These are phyloP conservation scores for Botrytis aclada DNA, from an alignment of 2,329 filamentous ascomycete species.

Conservation along the genomic window DNA sequence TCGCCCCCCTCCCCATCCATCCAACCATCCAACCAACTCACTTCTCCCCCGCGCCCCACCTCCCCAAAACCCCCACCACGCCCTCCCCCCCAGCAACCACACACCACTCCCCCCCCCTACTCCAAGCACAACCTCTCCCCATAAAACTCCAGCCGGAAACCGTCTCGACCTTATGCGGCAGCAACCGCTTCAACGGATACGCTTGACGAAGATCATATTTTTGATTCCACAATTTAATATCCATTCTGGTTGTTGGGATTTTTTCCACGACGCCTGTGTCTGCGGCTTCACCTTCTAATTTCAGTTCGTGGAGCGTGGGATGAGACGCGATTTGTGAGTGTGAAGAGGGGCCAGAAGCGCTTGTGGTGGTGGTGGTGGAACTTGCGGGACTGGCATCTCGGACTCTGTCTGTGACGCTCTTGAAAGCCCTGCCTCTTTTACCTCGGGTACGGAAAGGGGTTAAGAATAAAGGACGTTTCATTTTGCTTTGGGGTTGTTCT, in stretches of 20 bases:
- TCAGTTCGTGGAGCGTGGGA: background rate
- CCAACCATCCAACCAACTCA: too few species aligned
- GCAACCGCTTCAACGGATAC: conserved; percentile 20
- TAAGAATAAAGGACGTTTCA: conserved; percentile 28
- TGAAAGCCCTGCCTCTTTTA: background rate
- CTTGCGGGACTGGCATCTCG: background rate
- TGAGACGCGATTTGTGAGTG: background rate
- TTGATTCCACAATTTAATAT: conserved; percentile 26
- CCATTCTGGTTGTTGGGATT: background rate
- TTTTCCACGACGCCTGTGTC: rapidly evolving
- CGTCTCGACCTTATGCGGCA: conserved; percentile 30
- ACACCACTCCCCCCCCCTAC: conserved; percentile 34
- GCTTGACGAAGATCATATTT: conserved; percentile 29
- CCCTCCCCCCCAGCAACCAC: conserved; percentile 35
- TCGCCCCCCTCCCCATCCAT: too few species aligned
- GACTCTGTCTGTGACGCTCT: background rate
- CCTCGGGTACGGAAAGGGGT: conserved; percentile 23
- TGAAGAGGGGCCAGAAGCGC: background rate
- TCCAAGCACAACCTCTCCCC: conserved; percentile 36
- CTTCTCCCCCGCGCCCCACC: conserved; percentile 21
- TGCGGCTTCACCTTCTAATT: background rate
- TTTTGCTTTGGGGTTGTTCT: background rate
- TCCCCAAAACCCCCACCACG: conserved; percentile 28
- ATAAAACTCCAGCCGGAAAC: conserved; percentile 27
- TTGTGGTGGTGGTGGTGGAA: background rate